These are phyloP conservation scores for Xylaria curta DNA, from an alignment of 495 filamentous ascomycete species.

Conservation along the genomic window DNA sequence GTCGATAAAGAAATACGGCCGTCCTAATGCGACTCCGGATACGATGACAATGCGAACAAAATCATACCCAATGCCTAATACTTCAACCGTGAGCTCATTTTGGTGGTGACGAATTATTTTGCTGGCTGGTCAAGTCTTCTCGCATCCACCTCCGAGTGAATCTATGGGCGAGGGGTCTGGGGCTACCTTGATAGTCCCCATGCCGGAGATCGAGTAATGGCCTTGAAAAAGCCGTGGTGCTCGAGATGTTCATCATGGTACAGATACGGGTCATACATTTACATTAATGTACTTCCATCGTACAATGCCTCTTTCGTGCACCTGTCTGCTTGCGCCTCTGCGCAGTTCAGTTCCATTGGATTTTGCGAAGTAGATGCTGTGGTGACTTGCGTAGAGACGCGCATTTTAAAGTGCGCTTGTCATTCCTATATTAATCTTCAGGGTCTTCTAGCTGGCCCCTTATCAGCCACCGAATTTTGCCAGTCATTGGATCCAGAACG, in stretches of 20 bases:
- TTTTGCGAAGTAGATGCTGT: not conserved
- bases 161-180: slow-evolving; percentile 58
- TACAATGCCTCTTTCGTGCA: not conserved
- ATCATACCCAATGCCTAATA: slow-evolving; percentile 38
- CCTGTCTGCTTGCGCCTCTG: not conserved
- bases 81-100: slow-evolving; percentile 18
- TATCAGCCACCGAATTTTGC: slow-evolving; percentile 34
- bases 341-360: not conserved
- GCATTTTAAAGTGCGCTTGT: not conserved
- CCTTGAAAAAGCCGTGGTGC: slow-evolving; percentile 88
- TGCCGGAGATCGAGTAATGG: slow-evolving; percentile 63
- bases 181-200: slow-evolving; percentile 59
- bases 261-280: slow-evolving; percentile 94
- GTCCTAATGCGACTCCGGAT: slow-evolving; percentile 33
- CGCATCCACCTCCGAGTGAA: slow-evolving; percentile 52
- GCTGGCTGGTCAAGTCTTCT: slow-evolving; percentile 58
- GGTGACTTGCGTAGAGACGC: not conserved
- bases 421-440: not conserved
- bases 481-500: slow-evolving; percentile 57
- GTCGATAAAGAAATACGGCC: slow-evolving; percentile 39
- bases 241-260: slow-evolving; percentile 77
- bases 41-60: slow-evolving; percentile 42
- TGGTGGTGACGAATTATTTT: slow-evolving; percentile 26
- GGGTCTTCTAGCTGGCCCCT: slow-evolving; percentile 7
- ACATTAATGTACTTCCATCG: slow-evolving; percentile 3